Evolutionary conservation across 768 basidiomycete genomes (phyloP), one percentile per base, ranked within the genome.

Genomic region (Trametes coccinea): DNA sequence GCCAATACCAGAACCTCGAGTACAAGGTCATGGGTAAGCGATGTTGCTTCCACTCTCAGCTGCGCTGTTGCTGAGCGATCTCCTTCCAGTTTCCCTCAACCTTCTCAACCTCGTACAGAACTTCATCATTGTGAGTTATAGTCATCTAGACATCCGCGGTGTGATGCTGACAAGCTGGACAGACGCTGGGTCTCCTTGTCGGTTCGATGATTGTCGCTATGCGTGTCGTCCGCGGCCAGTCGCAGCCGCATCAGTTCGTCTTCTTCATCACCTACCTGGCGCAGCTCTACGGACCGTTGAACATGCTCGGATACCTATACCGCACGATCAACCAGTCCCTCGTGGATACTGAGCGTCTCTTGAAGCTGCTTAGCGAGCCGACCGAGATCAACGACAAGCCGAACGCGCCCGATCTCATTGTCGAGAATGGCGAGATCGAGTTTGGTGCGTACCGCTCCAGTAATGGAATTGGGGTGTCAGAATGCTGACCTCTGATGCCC

Each of bases 341-440:
- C 57, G 85, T 92, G 17, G 92, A 94, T 70, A 89, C 92, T 6
- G 93, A 96, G 73, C 89, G 86, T 69, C 80, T 98, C 46, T 79
- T 97, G 59, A 83, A 88, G 57, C 79, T 95, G 16, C 80, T 98
- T 6, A 84, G 86, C 61, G 90, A 95, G 70, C 86, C 90, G 1
- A 88, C 84, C 0, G 95, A 95, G 61, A 84, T 98, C 63, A 85
- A 88, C 64, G 93, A 96, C 73, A 84, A 83, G 70, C 88, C 88
- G 7, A 81, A 85, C 66, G 92, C 91, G 8, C 80, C 84, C 13
- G 86, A 92, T 51, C 81, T 97, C 29, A 76, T 88, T 47, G 82
- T 93, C 7, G 76, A 83, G 16, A 80, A 87, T 53, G 88, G 94
- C 3, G 86, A 89, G 71, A 90, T 98, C 69, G 93, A 92, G 71